phyloP scores from a whole-genome alignment of 1,284 basidiomycete genomes.

The Volvariella volvacea region DNA sequence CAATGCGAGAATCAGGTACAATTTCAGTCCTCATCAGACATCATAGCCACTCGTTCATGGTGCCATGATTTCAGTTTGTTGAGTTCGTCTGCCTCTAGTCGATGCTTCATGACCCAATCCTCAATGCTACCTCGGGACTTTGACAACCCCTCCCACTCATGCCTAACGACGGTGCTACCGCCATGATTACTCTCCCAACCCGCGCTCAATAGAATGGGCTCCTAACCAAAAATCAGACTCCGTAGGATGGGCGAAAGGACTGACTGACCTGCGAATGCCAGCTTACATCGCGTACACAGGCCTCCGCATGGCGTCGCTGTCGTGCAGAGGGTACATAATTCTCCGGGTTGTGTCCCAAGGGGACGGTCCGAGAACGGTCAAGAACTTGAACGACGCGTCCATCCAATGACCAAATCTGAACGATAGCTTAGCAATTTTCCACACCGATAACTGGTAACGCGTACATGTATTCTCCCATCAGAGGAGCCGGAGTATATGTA shows the following conservation, averaged over 20 bases:
- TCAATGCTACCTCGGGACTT: conserved; percentile 66
- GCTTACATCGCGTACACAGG: conserved; percentile 88
- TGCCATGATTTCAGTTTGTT: background rate
- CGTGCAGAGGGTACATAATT: conserved; percentile 36
- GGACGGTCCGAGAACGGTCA: conserved; percentile 73
- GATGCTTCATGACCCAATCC: conserved; percentile 64
- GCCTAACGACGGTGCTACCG: conserved; percentile 76
- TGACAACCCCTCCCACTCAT: conserved; percentile 89
- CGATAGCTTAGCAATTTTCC: conserved; percentile 7
- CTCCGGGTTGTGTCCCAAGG: conserved; percentile 64
- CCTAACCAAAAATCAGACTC: conserved; percentile 31
- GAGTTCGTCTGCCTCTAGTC: conserved; percentile 23
- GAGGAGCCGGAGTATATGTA: conserved; percentile 93
- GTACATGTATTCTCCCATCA: conserved; percentile 77
- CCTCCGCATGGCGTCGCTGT: conserved; percentile 21
- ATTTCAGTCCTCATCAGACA: background rate
- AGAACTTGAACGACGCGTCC: conserved; percentile 80
- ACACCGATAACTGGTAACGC: conserved; percentile 15
- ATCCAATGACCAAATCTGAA: conserved; percentile 91
- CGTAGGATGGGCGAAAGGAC: background rate
- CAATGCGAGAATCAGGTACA: background rate
- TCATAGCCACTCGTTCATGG: too few species aligned
- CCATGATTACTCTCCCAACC: conserved; percentile 71
- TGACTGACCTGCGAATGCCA: conserved; percentile 70
- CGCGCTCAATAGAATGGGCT: conserved; percentile 88